These are phyloP conservation scores for Pyrus pyrifolia DNA, from an alignment of 306 rosid genomes.

Conservation along the genomic window DNA sequence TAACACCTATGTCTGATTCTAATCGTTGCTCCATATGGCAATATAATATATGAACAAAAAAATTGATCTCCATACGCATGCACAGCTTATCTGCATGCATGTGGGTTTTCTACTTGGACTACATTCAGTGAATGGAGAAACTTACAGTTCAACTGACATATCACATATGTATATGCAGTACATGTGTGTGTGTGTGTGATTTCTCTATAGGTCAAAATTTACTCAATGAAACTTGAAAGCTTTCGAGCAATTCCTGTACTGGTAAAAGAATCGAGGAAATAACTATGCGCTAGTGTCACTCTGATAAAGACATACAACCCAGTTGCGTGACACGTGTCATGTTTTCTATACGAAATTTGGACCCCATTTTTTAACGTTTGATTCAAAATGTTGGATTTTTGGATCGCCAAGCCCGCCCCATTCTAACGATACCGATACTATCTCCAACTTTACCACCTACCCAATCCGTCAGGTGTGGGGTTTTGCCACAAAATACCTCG, in stretches of 20 bases:
- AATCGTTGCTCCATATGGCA: neutral
- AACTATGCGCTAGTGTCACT: neutral
- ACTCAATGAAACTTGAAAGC: neutral
- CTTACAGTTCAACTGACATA: neutral
- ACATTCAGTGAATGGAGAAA: neutral
- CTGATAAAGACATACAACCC: neutral
- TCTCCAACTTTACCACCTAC: too few species aligned
- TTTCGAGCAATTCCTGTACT: neutral
- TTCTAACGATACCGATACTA: too few species aligned
- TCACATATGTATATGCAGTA: neutral
- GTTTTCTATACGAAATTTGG: neutral
- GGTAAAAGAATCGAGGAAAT: neutral
- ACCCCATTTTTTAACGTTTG: neutral
- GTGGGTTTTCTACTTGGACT: neutral
- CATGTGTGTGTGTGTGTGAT: neutral
- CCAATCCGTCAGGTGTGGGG: too few species aligned
- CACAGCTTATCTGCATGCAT: neutral
- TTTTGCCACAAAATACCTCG: too few species aligned
- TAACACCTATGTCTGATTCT: neutral
- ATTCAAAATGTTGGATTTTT: neutral
- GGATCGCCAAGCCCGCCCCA: too few species aligned
- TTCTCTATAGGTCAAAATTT: neutral
- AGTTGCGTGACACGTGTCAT: neutral
- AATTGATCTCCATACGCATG: too few species aligned
- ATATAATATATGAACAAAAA: too few species aligned